Evolutionary conservation across 805 yeast species (phyloP).

Genomic region (Candida nemodendra): DNA sequence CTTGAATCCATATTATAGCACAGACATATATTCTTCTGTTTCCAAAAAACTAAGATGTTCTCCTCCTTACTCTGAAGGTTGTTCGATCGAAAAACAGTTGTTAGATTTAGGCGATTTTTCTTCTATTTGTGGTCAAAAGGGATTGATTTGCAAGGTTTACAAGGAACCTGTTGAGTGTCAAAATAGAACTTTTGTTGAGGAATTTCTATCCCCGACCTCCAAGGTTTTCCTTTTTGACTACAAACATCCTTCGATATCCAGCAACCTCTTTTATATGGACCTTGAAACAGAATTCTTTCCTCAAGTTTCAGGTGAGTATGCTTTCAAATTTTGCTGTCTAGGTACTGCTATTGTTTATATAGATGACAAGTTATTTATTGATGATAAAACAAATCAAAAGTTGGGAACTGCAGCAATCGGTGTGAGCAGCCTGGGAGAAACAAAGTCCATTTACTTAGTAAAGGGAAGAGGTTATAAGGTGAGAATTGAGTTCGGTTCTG

Average conservation of each 20-base stretch:
- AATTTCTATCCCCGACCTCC: conserved; percentile 16
- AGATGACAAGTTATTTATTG: conserved; percentile 51
- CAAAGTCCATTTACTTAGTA: conserved; percentile 36
- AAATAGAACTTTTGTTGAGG: conserved; percentile 28
- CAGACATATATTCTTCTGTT: conserved; percentile 9
- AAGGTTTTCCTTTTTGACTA: conserved; percentile 20
- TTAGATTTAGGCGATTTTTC: conserved; percentile 10
- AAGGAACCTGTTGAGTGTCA: conserved; percentile 21
- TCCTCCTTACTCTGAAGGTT: conserved; percentile 34
- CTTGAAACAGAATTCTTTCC: conserved; percentile 37
- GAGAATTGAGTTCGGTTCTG: conserved; percentile 49
- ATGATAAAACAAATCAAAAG: conserved; percentile 52
- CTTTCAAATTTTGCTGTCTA: conserved; percentile 47
- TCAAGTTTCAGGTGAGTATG: conserved; percentile 38
- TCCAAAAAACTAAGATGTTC: conserved; percentile 20
- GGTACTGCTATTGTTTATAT: conserved; percentile 59
- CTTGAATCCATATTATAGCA: conserved; percentile 17
- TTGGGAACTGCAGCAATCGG: conserved; percentile 51
- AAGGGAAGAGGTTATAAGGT: conserved; percentile 45
- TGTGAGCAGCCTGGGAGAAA: conserved; percentile 52
- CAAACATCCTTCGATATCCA: conserved; percentile 12
- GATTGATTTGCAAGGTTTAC: conserved; percentile 28
- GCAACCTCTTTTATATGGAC: conserved; percentile 34
- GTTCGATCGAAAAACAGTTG: conserved; percentile 19
- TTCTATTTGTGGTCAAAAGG: conserved; percentile 20